Base-by-base conservation (phyloP, 768 basidiomycete species). In the Dacryopinax primogenitus region DNA sequence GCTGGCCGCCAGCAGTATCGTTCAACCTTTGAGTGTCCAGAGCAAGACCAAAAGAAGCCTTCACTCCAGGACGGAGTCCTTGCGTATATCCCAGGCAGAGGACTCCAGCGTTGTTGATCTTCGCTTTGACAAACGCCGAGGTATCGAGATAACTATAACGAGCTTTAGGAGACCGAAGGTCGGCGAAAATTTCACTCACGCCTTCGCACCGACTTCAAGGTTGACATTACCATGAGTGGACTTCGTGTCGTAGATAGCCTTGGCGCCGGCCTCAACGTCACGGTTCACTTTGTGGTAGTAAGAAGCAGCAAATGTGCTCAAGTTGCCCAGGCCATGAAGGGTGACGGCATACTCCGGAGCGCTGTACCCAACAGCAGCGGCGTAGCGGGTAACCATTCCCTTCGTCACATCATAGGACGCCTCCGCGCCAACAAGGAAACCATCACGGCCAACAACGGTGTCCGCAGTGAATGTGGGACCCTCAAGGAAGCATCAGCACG, bases 401-500 rank as follows among this genome's bases (percentile, higher is more conserved):
- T 91, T 89, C 62, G 87, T 91, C 74, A 97, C 90, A 76, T 97
- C 95, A 83, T 98, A 98, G 63, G 92, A 84, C 37, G 92, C 87
- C 82, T 99, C 96, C 68, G 84, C 91, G 80, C 96, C 96, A 66
- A 95, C 78, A 67, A 97, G 88, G 88, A 98, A 92, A 66, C 96
- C 96, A 72, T 97, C 92, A 72, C 93, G 94, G 70, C 94, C 94
- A 69, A 95, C 73, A 71, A 95, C 96, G 67, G 91, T 83, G 78
- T 99, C 96, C 62, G 93, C 87, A 69, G 93, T 97, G 83, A 98
- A 89, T 63, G 92, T 95, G 58, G 95, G 95, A 63, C 96, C 96
- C 93, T 96, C 67, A 3, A 18, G n/a, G 12, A 34, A 23, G 9
- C 26, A 30, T 58, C 26, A 58, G 51, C 13, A 47, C 30, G 58